These are phyloP conservation scores for Tulasnella sp. DNA, from an alignment of 768 basidiomycete genomes.

Conservation along the genomic window DNA sequence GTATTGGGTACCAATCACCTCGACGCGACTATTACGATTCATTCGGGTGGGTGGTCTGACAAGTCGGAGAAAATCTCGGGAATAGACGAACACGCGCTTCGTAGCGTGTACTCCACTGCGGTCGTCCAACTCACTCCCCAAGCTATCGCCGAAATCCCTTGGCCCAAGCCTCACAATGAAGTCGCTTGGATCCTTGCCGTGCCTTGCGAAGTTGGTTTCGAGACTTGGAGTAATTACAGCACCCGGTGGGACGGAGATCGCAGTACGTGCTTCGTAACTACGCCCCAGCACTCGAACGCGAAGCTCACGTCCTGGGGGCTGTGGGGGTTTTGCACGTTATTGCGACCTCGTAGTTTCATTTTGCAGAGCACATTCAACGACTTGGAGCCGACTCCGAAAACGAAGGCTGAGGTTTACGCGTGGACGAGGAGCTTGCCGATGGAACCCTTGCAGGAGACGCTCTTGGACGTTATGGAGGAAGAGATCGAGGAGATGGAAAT, in stretches of 20 bases:
- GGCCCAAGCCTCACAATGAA: background rate
- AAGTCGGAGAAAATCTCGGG: background rate
- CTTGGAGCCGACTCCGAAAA: background rate
- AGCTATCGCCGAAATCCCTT: background rate
- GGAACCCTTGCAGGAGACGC: background rate
- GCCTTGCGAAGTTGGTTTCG: background rate
- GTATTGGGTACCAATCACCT: background rate
- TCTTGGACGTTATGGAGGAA: background rate
- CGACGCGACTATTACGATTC: background rate
- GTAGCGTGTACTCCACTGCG: background rate
- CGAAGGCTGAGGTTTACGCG: background rate
- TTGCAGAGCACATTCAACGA: background rate
- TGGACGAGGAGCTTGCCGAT: constrained; percentile 3
- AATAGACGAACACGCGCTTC: background rate
- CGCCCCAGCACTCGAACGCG: too few relatives aligned
- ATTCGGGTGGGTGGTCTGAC: background rate
- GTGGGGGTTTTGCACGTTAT: background rate
- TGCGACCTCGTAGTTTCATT: background rate
- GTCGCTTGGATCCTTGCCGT: background rate
- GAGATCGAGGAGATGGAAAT: background rate
- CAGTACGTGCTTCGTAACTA: background rate
- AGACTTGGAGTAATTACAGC: background rate
- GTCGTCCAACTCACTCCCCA: background rate
- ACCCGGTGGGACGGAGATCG: background rate
- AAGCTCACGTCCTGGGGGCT: too few relatives aligned